Base-by-base conservation (phyloP, 169 alveolate species). In the Babesia divergens region DNA sequence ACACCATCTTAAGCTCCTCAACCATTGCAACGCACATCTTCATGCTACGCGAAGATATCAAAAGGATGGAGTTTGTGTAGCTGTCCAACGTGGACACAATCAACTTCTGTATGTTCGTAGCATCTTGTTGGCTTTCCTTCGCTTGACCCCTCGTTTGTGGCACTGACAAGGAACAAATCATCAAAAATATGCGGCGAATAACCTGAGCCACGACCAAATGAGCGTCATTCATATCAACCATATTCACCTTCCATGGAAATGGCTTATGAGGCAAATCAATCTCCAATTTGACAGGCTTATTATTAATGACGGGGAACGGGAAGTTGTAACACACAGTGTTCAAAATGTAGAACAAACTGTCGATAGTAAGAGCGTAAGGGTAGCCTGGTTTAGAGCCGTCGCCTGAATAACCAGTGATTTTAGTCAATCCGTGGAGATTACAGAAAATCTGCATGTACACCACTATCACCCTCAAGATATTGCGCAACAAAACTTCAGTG, bases 181-280 rank as follows among this genome's bases (percentile, higher is more conserved):
- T 67, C 24, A 18, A 0, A 6, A 77, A 53, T 7, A 77, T 13
- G n/a, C 56, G 24, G 38, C 86, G 58, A 28, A 74, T 49, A 2
- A 77, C 26, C 14, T 51, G 59, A 14, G 67, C 28, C 37, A 77
- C 1, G 6, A 77, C 59, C 38, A 74, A 49, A 28, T 60, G 71
- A 24, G 58, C 34, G 49, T 77, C 72, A 20, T 28, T 49, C 37
- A 40, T 43, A 37, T 77, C 70, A n/a, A 77, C 31, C 66, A 32
- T 67, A 29, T 77, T 70, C 37, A 77, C 35, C 46, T 60, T 60
- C 64, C 68, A 67, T 5, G 86, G 86, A 29, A 77, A 59, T 14
- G 58, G 29, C 60, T 56, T 77, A 18, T 64, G 11, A 32, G 68
- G 74, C 18, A 77, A 32, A 38, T 77, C 83, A 16, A 42, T 2